Base-by-base conservation (phyloP, 306 rosid species). In the Heteromeles arbutifolia region DNA sequence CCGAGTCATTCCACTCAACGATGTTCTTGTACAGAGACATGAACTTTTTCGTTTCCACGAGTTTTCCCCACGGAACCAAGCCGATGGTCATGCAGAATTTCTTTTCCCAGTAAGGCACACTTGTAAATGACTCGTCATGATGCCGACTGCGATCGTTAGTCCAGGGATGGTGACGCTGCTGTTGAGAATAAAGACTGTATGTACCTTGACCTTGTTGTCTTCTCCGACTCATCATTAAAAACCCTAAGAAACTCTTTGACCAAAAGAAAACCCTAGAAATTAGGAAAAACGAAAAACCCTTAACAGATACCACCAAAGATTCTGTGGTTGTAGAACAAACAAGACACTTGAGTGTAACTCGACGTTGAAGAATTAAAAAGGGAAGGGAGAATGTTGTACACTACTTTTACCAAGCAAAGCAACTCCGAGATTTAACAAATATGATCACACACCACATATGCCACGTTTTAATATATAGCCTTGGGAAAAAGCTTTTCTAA, bases 21-120 rank as follows among this genome's bases (percentile, higher is more conserved):
- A 94, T 85, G 63, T 81, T 84, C 4, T 80, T 76, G 68, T 83
- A 75, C 2, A 86, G 83, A 69, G 81, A 32, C 65, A 88, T 80
- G 34, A 72, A 90, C 77, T 59, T 87, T 75, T 91, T 85, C 70
- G 83, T 69, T 54, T 94, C 96, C 65, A 88, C 4, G 29, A 94
- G 54, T 77, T 86, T 91, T 72, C 54, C 0, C 98, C 98, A 94
- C 2, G 96, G 81, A 80, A 94, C 68, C 64, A 43, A 79, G 62
- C 98, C 94, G 26, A 88, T 80, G 14, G 68, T 65, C 11, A 32
- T 12, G 75, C 94, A 91, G 76, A 90, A 94, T 53, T 81, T 79
- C 85, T 84, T 91, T 72, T 94, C 98, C 98, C 98, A 94, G 10
- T 59, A 14, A 21, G 96, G 97, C 64, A 91, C 88, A 6, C 79